Evolutionary conservation across 1,139 yeast species (phyloP).

Genomic region (Debaryomyces subglobosus): DNA sequence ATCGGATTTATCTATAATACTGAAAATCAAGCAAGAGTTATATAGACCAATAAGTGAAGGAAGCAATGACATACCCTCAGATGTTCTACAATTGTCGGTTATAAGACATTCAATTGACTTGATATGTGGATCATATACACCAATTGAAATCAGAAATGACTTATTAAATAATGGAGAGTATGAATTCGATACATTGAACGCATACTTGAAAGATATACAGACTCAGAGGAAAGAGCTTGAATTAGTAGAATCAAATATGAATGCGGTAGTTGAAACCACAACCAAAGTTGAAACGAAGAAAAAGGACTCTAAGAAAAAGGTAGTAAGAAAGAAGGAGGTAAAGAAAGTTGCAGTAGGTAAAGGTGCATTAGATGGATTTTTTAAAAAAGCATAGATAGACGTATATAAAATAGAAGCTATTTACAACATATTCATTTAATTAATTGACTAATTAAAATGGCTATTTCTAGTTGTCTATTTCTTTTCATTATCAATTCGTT

Average conservation of each 20-base stretch:
- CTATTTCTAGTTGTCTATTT: constrained; percentile 6
- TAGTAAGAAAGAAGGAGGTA: constrained; percentile 23
- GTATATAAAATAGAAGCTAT: constrained; percentile 9
- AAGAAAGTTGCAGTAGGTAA: constrained; percentile 53
- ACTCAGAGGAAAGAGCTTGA: constrained; percentile 30
- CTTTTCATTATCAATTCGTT: constrained; percentile 13
- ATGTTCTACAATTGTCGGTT: constrained; percentile 28
- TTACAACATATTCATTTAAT: constrained; percentile 4
- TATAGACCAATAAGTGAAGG: constrained; percentile 21
- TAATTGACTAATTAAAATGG: constrained; percentile 1
- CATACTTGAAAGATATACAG: constrained; percentile 31
- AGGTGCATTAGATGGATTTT: constrained; percentile 68
- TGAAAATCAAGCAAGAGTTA: constrained; percentile 22
- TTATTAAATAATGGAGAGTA: constrained; percentile 16
- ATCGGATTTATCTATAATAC: constrained; percentile 11
- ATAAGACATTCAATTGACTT: constrained; percentile 32
- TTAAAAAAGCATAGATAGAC: constrained; percentile 36
- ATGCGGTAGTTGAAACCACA: constrained; percentile 23
- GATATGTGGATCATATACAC: constrained; percentile 31
- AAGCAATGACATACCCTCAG: constrained; percentile 27
- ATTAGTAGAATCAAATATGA: constrained; percentile 32
- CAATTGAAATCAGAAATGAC: constrained; percentile 18
- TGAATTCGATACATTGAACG: constrained; percentile 34
- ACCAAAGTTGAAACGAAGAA: constrained; percentile 21
- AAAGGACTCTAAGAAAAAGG: constrained; percentile 23